Conservation (phyloP, 2,329 filamentous ascomycete genomes). For the Dactylellina sp. region DNA sequence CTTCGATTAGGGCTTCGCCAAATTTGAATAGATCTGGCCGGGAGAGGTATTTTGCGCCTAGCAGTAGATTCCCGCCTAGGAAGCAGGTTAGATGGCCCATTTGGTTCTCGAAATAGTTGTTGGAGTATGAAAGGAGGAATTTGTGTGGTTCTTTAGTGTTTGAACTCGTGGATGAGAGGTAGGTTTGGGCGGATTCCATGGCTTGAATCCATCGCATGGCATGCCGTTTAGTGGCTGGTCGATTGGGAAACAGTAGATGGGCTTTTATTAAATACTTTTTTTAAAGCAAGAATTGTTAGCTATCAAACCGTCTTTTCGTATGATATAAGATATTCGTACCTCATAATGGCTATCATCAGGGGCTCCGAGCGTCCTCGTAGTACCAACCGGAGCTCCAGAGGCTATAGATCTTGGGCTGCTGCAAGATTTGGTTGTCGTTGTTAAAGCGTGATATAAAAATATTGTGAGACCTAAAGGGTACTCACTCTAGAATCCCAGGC, state of each 20-base stretch:
- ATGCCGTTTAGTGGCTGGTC: conserved; percentile 72
- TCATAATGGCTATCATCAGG: conserved; percentile 64
- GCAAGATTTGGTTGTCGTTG: neutral
- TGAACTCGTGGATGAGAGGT: conserved; percentile 68
- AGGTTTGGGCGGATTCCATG: conserved; percentile 78
- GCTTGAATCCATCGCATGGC: conserved; percentile 80
- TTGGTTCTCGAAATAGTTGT: conserved; percentile 23
- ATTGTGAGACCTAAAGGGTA: too few species aligned
- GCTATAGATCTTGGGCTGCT: conserved; percentile 65
- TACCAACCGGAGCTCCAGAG: conserved; percentile 64
- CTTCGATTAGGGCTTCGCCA: conserved; percentile 77
- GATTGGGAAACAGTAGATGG: conserved; percentile 78
- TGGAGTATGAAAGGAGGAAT: conserved; percentile 49
- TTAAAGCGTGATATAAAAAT: too few species aligned
- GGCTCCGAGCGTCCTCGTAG: conserved; percentile 65
- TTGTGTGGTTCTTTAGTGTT: conserved; percentile 24
- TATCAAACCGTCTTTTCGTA: too few species aligned
- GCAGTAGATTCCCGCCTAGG: conserved; percentile 84
- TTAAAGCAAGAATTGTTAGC: too few species aligned
- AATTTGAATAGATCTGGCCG: conserved; percentile 72
- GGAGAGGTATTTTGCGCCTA: conserved; percentile 78
- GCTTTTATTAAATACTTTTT: conserved; percentile 84
- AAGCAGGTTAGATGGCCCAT: conserved; percentile 76
- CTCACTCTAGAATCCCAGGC: conserved; percentile 64
- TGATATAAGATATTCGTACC: conserved; percentile 50